phyloP scores from a whole-genome alignment of 257 asterid genomes.

The Rubia yunnanensis region DNA sequence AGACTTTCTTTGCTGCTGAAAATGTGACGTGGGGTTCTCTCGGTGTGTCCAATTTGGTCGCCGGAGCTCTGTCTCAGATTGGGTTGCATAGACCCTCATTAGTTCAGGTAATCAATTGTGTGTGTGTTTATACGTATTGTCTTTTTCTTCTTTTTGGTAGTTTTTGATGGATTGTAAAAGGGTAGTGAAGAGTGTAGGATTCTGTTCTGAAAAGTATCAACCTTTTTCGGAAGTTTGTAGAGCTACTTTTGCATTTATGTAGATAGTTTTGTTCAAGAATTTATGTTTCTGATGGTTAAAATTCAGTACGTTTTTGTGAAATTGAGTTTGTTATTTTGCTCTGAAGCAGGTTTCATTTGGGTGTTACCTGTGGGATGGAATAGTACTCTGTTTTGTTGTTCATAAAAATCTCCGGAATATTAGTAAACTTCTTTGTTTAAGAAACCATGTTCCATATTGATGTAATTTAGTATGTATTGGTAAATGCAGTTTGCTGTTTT shows the following conservation, averaged over 20 bases:
- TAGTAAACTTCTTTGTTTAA: too few relatives aligned
- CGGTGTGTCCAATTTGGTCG: constrained; percentile 60
- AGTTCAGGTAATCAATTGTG: constrained; percentile 52
- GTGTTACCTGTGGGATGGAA: too few relatives aligned
- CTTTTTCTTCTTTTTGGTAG: background rate
- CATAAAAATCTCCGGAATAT: too few relatives aligned
- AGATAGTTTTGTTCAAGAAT: background rate
- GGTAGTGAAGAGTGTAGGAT: too few relatives aligned
- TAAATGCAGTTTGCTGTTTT: too few relatives aligned
- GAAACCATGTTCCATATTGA: too few relatives aligned
- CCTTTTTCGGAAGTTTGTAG: background rate
- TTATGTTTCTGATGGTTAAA: background rate
- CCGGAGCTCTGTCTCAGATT: constrained; percentile 47
- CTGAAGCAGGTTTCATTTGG: too few relatives aligned
- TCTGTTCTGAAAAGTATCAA: background rate
- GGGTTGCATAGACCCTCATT: constrained; percentile 77
- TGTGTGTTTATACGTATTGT: background rate
- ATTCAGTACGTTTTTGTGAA: background rate
- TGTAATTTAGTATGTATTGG: too few relatives aligned
- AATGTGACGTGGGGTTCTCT: constrained; percentile 73
- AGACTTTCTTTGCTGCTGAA: constrained; percentile 73
- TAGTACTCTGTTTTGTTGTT: too few relatives aligned
- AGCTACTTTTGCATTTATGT: background rate
- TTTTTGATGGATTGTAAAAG: background rate
- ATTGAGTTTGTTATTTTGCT: background rate